phyloP scores from a whole-genome alignment of 208 protist genomes.

The Leishmania gerbilli region DNA sequence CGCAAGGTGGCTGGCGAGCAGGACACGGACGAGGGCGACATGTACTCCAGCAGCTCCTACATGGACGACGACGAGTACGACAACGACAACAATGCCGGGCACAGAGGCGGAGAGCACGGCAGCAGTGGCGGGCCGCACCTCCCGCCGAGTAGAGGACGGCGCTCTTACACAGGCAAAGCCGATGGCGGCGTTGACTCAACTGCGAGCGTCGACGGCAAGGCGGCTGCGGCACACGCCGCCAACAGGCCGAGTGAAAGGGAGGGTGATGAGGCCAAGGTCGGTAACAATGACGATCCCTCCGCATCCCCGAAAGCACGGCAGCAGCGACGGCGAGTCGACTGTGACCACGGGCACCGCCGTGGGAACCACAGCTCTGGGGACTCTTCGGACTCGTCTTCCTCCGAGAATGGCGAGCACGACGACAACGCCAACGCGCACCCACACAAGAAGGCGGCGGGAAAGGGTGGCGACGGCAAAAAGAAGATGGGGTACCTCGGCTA shows the following conservation, averaged over 20 bases:
- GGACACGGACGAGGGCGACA: conserved; percentile 36
- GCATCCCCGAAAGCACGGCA: conserved; percentile 1
- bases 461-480: conserved; percentile 36
- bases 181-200: neutral
- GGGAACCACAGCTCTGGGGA: neutral
- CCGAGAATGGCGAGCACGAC: conserved; percentile 13
- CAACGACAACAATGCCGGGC: neutral
- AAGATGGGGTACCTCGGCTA: conserved; percentile 84
- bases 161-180: neutral
- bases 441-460: neutral
- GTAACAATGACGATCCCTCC: neutral
- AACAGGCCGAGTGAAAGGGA: neutral
- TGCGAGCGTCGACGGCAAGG: neutral
- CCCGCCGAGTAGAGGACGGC: neutral
- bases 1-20: conserved; percentile 66
- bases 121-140: neutral
- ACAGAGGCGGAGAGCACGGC: conserved; percentile 1
- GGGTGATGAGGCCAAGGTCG: neutral
- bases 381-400: neutral
- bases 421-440: conserved; percentile 4
- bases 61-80: conserved; percentile 25
- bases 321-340: neutral
- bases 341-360: neutral
- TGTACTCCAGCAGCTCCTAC: conserved; percentile 8
- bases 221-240: neutral